A percentile compares a stretch with the other conserved stretches of the same genome.
Evolutionary conservation across 2,329 filamentous ascomycete genomes (phyloP).

Genomic region (Colletotrichum destructivum): DNA sequence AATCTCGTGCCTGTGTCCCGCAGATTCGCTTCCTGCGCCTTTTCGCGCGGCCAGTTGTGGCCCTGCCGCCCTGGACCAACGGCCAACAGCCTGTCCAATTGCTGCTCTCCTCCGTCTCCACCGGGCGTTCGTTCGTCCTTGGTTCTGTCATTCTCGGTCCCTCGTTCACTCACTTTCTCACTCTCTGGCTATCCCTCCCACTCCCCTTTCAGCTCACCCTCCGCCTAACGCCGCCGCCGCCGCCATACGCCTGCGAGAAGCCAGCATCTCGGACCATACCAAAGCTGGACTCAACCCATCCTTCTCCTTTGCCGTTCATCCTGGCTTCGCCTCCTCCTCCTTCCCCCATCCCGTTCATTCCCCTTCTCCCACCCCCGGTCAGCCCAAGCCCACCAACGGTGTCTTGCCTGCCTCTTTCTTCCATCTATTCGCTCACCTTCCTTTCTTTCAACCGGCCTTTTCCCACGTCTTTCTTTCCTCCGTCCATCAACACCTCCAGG

Average conservation of each 20-base stretch:
- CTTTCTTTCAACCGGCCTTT: slow-evolving; percentile 31
- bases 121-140: slow-evolving; percentile 20
- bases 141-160: background rate
- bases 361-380: slow-evolving; percentile 20
- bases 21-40: slow-evolving; percentile 35
- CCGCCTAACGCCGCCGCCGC: slow-evolving; percentile 22
- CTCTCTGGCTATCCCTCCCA: background rate
- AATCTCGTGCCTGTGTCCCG: slow-evolving; percentile 42
- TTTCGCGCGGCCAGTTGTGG: background rate
- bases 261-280: slow-evolving; percentile 14
- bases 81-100: background rate
- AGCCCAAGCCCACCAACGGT: slow-evolving; percentile 14
- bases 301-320: slow-evolving; percentile 9
- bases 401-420: slow-evolving; percentile 18
- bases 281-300: slow-evolving; percentile 7
- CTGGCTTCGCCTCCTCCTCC: slow-evolving; percentile 30
- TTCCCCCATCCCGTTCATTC: slow-evolving; percentile 28
- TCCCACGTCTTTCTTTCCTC: slow-evolving; percentile 24
- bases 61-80: background rate
- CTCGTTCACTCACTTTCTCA: background rate
- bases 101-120: slow-evolving; percentile 3
- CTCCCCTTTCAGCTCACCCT: slow-evolving; percentile 37
- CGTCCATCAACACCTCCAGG: slow-evolving; percentile 35
- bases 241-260: slow-evolving; percentile 23
- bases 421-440: slow-evolving; percentile 23